A percentile compares a stretch with the other conserved stretches of the same genome.
phyloP scores from a whole-genome alignment of 345 rosid genomes.

The Ceriops tagal region DNA sequence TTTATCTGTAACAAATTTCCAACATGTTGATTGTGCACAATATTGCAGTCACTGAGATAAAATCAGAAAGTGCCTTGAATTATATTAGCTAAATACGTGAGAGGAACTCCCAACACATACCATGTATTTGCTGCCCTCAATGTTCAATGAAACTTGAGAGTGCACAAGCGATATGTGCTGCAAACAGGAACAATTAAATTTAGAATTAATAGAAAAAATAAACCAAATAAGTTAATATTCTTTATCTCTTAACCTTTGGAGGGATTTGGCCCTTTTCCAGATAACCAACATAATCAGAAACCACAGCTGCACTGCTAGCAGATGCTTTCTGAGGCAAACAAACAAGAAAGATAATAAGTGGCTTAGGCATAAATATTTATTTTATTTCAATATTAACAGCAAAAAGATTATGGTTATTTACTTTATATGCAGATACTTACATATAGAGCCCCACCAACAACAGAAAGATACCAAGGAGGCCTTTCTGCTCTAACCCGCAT shows the following conservation, averaged over 20 bases:
- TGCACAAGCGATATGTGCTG: conserved; percentile 97
- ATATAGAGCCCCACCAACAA: conserved; percentile 94
- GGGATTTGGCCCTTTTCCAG: conserved; percentile 99
- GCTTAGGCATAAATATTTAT: not conserved
- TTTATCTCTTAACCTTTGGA: conserved; percentile 64
- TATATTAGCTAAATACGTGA: conserved; percentile 7
- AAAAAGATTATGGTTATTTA: not conserved
- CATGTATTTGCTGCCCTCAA: conserved; percentile 98
- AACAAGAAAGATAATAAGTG: conserved; percentile 6
- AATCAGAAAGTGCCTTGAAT: not conserved
- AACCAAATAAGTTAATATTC: not conserved
- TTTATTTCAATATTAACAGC: not conserved
- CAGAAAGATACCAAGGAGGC: conserved; percentile 99
- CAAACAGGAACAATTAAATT: conserved; percentile 18
- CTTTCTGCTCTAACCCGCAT: conserved; percentile 99
- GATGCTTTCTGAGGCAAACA: conserved; percentile 78
- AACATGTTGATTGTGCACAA: conserved; percentile 16
- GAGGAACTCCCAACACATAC: conserved; percentile 32
- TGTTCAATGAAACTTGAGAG: conserved; percentile 94
- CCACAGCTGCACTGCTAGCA: conserved; percentile 89
- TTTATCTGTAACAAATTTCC: conserved; percentile 53
- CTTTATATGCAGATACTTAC: conserved; percentile 46
- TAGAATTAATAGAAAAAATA: not conserved
- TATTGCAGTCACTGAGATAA: not conserved
- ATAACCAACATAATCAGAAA: conserved; percentile 95